Base-by-base conservation (phyloP, 1,284 basidiomycete genomes). In the Xerocomus cyaneibrunnescens region DNA sequence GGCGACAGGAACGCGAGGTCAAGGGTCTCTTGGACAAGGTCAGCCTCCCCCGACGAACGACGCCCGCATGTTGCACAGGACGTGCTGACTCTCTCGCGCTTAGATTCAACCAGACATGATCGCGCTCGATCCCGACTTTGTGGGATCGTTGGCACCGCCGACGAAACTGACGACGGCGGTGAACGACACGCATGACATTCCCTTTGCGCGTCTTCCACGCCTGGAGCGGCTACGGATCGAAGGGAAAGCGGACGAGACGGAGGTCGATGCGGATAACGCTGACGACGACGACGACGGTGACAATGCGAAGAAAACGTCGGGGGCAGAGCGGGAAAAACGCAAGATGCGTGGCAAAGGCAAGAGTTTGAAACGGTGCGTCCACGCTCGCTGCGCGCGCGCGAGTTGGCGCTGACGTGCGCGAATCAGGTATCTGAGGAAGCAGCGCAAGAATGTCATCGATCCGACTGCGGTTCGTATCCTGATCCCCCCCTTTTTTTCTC, bases 101-200 rank as follows among this genome's bases (percentile, higher is more conserved):
- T 51, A 89, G 89, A 88, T 98, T 56, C 89, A 90, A 73, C 89
- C 94, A 4, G 94, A 98, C 58, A 85, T 97, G 74, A 99, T 99
- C 62, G 82, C 91, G 1, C 79, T 98, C 51, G 92, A 98, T 69
- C 85, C 92, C 0, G 87, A 93, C 51, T 84, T 92, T 65, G 72
- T 94, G 30, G 93, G 92, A 22, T 81, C 81, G 17, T 74, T 94
- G 38, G 85, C 81, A 7, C 80, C 82, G 1, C 76, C 78, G 3
- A 78, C 76, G 8, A 87, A 82, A 59, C 64, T 84, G 46, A 83
- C 77, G 37, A 83, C 80, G 31, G 74, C 71, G 49, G 79, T 81
- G 40, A 76, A 83, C 54, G 75, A 79, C 43, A 68, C 73, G 38
- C 64, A 74, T 37, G 76, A 82, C 25, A 73, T 83, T 13, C 81